These are phyloP conservation scores for Meyerozyma sp. DNA, from an alignment of 1,139 yeast species.

Conservation along the genomic window DNA sequence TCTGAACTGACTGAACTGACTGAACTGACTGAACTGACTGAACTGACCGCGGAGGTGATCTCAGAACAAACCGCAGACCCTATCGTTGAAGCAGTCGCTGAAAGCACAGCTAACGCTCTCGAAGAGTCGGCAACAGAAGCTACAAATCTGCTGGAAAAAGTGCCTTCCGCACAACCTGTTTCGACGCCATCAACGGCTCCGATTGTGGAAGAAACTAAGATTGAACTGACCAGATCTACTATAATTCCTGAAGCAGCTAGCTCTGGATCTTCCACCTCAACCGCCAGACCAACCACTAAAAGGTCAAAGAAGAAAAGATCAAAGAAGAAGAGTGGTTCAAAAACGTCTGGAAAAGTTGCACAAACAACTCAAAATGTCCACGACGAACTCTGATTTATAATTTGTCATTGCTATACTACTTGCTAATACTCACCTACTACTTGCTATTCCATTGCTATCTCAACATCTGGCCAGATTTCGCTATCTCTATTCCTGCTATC, in stretches of 20 bases:
- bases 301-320: neutral
- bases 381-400: neutral
- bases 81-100: constrained; percentile 2
- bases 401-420: neutral
- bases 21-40: no score
- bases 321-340: neutral
- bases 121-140: neutral
- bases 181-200: neutral
- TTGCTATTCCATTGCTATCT: no score
- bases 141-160: neutral
- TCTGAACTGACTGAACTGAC: no score
- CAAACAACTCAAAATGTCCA: neutral
- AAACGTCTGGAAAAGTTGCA: neutral
- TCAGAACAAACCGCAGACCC: constrained; percentile 4
- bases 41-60: neutral
- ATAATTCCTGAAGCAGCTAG: neutral
- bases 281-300: neutral
- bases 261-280: neutral
- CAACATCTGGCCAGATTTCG: no score
- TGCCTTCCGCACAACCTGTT: neutral
- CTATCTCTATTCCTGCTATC: neutral
- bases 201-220: neutral
- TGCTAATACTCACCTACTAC: neutral
- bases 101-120: neutral
- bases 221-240: neutral